phyloP scores from a whole-genome alignment of 202 grass and related monocot species.

The Schoenoplectus tabernaemontani region DNA sequence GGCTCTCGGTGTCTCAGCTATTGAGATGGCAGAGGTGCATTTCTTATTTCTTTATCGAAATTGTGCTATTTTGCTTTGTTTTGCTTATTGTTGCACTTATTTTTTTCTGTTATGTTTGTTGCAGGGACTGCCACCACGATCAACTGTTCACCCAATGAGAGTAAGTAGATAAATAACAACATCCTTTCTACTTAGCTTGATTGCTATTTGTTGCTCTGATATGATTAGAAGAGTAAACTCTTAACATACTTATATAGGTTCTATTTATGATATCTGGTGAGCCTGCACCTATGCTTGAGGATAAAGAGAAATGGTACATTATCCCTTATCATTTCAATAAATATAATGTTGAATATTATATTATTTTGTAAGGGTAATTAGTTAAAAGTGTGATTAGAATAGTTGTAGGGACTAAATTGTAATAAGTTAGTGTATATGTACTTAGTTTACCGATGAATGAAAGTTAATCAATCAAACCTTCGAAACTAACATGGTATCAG shows the following conservation, averaged over 20 bases:
- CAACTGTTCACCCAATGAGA: constrained; percentile 96
- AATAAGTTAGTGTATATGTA: no score
- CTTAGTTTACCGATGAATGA: no score
- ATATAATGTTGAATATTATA: no score
- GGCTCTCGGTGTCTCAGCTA: constrained; percentile 96
- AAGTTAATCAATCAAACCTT: no score
- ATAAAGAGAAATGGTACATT: constrained; percentile 96
- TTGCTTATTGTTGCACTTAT: not conserved
- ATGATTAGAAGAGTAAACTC: not conserved
- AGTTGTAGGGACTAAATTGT: no score
- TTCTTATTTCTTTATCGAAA: constrained; percentile 34
- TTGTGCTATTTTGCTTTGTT: not conserved
- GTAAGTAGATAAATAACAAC: constrained; percentile 49
- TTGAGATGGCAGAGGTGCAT: constrained; percentile 97
- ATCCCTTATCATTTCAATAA: not conserved
- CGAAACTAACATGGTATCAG: no score
- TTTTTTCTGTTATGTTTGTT: constrained; percentile 12
- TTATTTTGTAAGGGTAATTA: no score
- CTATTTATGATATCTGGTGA: constrained; percentile 99
- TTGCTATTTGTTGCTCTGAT: constrained; percentile 11
- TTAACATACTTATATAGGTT: constrained; percentile 43
- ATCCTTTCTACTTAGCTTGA: constrained; percentile 19
- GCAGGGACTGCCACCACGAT: constrained; percentile 91
- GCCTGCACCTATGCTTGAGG: constrained; percentile 95
- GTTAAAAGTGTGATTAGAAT: no score